phyloP scores from a whole-genome alignment of 306 rosid species.

The Delonix regia region DNA sequence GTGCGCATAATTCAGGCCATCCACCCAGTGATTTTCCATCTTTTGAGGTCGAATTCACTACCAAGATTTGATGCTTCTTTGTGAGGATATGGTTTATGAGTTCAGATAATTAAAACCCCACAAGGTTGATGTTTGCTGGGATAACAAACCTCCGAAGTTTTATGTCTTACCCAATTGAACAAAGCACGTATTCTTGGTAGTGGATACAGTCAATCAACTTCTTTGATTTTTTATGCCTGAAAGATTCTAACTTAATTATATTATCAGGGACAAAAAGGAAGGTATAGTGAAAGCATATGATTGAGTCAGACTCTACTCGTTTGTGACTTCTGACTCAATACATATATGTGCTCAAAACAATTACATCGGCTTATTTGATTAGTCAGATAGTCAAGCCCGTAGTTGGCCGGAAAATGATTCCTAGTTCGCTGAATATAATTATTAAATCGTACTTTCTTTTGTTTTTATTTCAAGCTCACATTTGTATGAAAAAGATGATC shows the following conservation, averaged over 20 bases:
- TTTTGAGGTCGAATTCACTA: too few species aligned
- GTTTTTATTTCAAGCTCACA: background rate
- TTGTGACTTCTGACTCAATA: conserved; percentile 57
- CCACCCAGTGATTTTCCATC: too few species aligned
- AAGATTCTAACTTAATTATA: background rate
- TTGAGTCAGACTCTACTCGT: conserved; percentile 61
- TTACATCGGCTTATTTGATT: background rate
- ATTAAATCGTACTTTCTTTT: conserved; percentile 20
- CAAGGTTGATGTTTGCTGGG: too few species aligned
- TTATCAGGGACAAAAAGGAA: conserved; percentile 27
- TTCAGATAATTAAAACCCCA: too few species aligned
- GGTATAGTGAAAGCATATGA: conserved; percentile 24
- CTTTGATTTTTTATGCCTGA: conserved; percentile 32
- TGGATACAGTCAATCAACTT: background rate
- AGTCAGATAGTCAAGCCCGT: conserved; percentile 16
- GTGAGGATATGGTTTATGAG: too few species aligned
- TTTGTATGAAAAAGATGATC: conserved; percentile 31
- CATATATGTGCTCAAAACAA: conserved; percentile 28
- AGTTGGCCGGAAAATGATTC: conserved; percentile 32
- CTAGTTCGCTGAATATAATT: conserved; percentile 27
- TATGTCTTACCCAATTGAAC: too few species aligned
- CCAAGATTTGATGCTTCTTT: too few species aligned
- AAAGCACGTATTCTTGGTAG: too few species aligned
- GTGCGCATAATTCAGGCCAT: too few species aligned
- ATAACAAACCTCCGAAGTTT: too few species aligned